Conservation (phyloP, 2,329 filamentous ascomycete genomes). For the Microdochium paspali region DNA sequence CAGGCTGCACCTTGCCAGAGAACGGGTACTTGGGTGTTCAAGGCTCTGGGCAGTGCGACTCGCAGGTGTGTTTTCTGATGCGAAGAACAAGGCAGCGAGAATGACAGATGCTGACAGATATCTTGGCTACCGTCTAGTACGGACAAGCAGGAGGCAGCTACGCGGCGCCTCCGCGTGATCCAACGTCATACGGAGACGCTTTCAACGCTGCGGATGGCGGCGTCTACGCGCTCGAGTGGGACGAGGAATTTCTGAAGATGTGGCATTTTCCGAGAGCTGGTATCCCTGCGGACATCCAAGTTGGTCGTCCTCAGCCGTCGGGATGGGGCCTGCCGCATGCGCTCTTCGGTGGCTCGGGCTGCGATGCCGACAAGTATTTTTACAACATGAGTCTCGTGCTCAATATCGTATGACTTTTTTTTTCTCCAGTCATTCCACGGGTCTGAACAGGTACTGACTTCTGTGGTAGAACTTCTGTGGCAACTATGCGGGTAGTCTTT, state of each 20-base stretch:
- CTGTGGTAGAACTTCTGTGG: conserved; percentile 61
- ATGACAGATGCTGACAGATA: background rate
- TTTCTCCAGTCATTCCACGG: background rate
- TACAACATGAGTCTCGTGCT: conserved; percentile 62
- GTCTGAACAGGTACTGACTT: conserved; percentile 1
- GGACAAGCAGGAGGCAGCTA: conserved; percentile 38
- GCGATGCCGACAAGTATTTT: conserved; percentile 59
- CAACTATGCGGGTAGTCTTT: conserved; percentile 52
- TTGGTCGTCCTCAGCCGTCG: conserved; percentile 49
- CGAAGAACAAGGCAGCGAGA: background rate
- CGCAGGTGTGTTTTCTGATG: background rate
- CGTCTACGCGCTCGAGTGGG: conserved; percentile 66
- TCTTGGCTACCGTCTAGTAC: conserved; percentile 17
- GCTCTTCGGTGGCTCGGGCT: conserved; percentile 54
- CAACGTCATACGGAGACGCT: conserved; percentile 44
- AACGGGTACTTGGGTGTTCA: background rate
- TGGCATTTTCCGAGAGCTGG: conserved; percentile 65
- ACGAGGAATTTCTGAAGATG: conserved; percentile 54
- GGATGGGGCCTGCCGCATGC: conserved; percentile 62
- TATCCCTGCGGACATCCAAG: conserved; percentile 56
- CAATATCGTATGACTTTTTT: conserved; percentile 41
- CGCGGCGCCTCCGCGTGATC: conserved; percentile 27
- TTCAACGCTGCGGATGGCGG: conserved; percentile 62
- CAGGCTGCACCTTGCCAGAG: conserved; percentile 8
- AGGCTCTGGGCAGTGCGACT: background rate